Evolutionary conservation across 2,329 filamentous ascomycete genomes (phyloP), one percentile per base, ranked within the genome.

Genomic region (Rugonectria rugulosa): DNA sequence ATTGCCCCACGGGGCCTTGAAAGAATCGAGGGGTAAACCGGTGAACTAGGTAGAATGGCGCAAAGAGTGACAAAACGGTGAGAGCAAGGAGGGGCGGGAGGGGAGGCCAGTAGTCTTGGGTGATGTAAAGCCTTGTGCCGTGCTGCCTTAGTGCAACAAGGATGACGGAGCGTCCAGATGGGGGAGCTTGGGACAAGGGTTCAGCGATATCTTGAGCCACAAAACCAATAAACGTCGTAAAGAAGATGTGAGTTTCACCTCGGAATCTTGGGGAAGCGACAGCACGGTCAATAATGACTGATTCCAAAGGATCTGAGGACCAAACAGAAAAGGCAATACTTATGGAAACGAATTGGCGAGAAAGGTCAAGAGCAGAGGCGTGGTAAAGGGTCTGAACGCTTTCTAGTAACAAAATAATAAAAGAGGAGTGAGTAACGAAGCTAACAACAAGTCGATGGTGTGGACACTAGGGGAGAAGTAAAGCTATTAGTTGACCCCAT

Each of bases 121-220:
- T 42, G 21, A 21, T 21, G 34, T 32, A 40, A 41, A 15, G 34
- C 38, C 29, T 45, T 49, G 52, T 38, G 41, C 27, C 47, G 57
- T 64, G 45, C 47, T 62, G 55, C 56, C 53, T 24, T 63, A 54
- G 57, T 48, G 60, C 31, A 65, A 56, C 65, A 61, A 60, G 61
- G 61, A 65, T 60, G 57, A 44, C 40, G 41, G 37, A 45, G 53
- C 52, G 44, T 51, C 40, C 46, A 67, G 36, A 21, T 27, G 41
- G 32, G 36, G 20, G 36, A 49, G 54, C 32, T 46, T 37, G 20
- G 38, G 40, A 50, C 55, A 58, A 53, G 51, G 52, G 51, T 61
- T 46, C 53, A 37, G 37, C 23, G 26, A 45, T 14, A 23, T 45
- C 38, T 26, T 41, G 43, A 34, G 41, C 42, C 53, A 49, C 36